Base-by-base conservation (phyloP, 768 basidiomycete genomes). In the Pisolithus albus region DNA sequence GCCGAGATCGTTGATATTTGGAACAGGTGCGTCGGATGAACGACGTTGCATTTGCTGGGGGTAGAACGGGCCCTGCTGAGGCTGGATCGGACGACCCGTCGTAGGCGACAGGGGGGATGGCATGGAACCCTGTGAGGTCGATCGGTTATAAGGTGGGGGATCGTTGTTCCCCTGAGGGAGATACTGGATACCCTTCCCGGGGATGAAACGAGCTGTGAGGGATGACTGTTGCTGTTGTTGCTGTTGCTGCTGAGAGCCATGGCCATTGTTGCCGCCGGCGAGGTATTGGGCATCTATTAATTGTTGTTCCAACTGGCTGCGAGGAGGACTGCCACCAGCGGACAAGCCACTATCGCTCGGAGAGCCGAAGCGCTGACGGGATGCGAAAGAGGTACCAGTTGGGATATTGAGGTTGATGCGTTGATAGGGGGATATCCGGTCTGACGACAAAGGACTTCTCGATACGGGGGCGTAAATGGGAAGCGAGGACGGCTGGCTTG, bases 391-490 rank as follows among this genome's bases (percentile, higher is more conserved):
- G 32, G 69, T 71, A 21, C 72, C 70, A 0, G 67, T 62, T 5
- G 83, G 78, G 52, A 84, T 81, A 53, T 70, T 77, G 48, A 85
- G 70, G 59, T 83, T 83, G 56, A 85, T 76, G n/a, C 74, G 65
- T 49, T 81, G 81, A 60, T 82, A 87, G 0, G 78, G 80, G 36
- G 75, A 76, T 49, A 73, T 58, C 11, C 71, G 70, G 30, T 23
- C 21, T 23, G 21, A 23, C 21, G 21, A 23, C 21, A 23, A 4
- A 23, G 21, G 21, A 23, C 21, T 84, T 52, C 84, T 78, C 1
- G 83, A 83, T 41, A 81, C 69, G 11, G 83, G 84, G 0, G 84
- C 81, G 52, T 87, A 87, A 47, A 86, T 86, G 38, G 88, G 88
- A 16, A 89, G 74, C 2, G 86, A 90, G 1, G 86, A 76, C 0